Conservation (phyloP, 495 filamentous ascomycete species). For the Tricharina praecox region DNA sequence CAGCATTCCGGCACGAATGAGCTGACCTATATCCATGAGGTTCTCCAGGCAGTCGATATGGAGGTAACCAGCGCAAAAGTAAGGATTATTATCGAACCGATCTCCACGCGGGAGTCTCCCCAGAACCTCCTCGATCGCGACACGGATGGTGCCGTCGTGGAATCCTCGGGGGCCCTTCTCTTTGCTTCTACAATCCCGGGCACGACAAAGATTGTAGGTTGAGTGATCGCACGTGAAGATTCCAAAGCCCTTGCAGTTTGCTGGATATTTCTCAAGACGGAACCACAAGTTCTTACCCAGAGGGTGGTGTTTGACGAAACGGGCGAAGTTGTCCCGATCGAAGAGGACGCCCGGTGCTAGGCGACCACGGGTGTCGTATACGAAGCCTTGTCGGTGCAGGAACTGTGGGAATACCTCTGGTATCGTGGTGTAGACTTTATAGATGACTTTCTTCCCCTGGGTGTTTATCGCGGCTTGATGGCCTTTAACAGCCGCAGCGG, state of each 20-base stretch:
- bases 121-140: slow-evolving; percentile 21
- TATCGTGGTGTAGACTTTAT: slow-evolving; percentile 1
- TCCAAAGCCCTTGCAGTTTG: slow-evolving; percentile 10
- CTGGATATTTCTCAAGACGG: slow-evolving; percentile 20
- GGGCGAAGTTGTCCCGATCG: not conserved
- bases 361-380: not conserved
- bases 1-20: slow-evolving; percentile 9
- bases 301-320: slow-evolving; percentile 18
- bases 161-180: slow-evolving; percentile 1
- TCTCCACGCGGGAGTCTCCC: slow-evolving; percentile 10
- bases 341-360: not conserved
- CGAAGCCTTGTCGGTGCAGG: not conserved
- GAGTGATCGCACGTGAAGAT: slow-evolving; percentile 5
- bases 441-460: not conserved
- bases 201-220: slow-evolving; percentile 12
- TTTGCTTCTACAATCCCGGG: slow-evolving; percentile 6
- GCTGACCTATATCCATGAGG: slow-evolving; percentile 13
- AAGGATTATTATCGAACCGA: slow-evolving; percentile 14
- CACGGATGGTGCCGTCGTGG: slow-evolving; percentile 12
- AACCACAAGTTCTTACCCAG: slow-evolving; percentile 15
- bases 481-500: not conserved
- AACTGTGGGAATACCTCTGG: not conserved
- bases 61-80: slow-evolving; percentile 18
- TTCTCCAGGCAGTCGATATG: slow-evolving; percentile 20
- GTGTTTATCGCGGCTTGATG: not conserved